Evolutionary conservation across 306 rosid genomes (phyloP), one percentile per base, ranked within the genome.

Genomic region (Pterocarpus santalinus): DNA sequence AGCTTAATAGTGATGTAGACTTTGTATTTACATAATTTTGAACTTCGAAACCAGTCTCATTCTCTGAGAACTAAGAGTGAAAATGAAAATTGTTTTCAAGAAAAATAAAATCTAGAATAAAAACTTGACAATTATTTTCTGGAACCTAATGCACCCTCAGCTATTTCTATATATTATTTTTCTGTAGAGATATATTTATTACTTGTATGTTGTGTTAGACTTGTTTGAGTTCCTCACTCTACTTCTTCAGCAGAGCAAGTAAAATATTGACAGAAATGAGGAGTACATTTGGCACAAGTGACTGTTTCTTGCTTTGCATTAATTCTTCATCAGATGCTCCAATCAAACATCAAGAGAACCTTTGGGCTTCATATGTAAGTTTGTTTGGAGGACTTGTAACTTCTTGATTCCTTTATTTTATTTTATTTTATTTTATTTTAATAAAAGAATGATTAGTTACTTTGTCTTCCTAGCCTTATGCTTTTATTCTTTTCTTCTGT

Each of bases 291-390:
- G 98, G 99, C 47, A 33, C 94, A 49, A 86, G 79, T 79, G 94
- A 89, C 73, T 96, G 92, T 85, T 84, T 81, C 22, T 80, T 96
- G 84, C 90, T 96, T 69, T 89, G 91, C 75, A 90, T 96, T 72
- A 96, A 96, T 85, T 93, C 99, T 72, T 89, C 98, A 72, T 64
- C 61, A 58, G 93, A 87, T 75, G 90, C 84, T 71, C 62, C 70
- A 35, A 85, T 85, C 76, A 91, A 92, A 88, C 90, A 70, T 84
- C 92, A 87, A 83, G 90, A 86, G 78, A 87, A 90, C 86, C 97
- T 94, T 71, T 92, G 98, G 99, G 89, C 89, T 69, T 84, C 86
- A 41, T 77, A 79, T 84, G 98, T 95, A 88, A 91, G 94, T 85
- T 82, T 84, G 78, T 82, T 72, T 65, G 38, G 12, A 12, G 73